Evolutionary conservation across 208 protist species (phyloP), one percentile per base, ranked within the genome.

Genomic region (Leptomonas seymouri): DNA sequence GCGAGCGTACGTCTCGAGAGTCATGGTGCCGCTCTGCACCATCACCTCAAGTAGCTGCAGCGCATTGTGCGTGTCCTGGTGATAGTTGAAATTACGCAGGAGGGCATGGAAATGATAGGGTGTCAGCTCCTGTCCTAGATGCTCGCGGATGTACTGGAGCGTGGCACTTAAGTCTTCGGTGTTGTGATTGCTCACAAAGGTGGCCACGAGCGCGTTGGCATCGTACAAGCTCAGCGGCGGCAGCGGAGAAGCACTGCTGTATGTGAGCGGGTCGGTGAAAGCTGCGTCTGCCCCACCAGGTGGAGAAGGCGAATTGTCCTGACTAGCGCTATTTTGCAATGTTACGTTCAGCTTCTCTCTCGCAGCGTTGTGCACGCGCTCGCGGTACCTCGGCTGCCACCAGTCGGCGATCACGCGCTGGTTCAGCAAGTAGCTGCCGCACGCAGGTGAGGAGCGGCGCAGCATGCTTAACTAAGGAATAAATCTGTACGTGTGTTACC

Each of bases 1-100:
- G 44, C 86, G 78, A 7, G 89, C 89, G 53, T 93, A 93, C 23
- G 84, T 91, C 61, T 89, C 86, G 25, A 84, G 71, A 16, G 84
- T 83, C 30, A 80, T 76, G 14, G 82, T 83, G 14, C 76, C 84
- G 31, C 82, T 72, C 53, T 89, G 70, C 50, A 67, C 39, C 76
- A 96, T 89, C 48, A 94, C 80, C 42, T 86, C 81, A 25, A 97
- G 64, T 72, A 97, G 76, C 75, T 94, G 85, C 61, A 91, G 59
- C 21, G 82, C 82, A 59, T 86, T 93, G 7, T 87, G 80, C 18
- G 74, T 76, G 51, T 94, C 87, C 11, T 78, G 82, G 41, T 84
- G 76, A 50, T 91, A 84, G 78, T 80, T 92, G 58, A 97, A 93
- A 31, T 85, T 78, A 42, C 91, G 91, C 48, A 97, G 79, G 27